Conservation (phyloP, 2,329 filamentous ascomycete genomes). For the Microsporum audouinii region DNA sequence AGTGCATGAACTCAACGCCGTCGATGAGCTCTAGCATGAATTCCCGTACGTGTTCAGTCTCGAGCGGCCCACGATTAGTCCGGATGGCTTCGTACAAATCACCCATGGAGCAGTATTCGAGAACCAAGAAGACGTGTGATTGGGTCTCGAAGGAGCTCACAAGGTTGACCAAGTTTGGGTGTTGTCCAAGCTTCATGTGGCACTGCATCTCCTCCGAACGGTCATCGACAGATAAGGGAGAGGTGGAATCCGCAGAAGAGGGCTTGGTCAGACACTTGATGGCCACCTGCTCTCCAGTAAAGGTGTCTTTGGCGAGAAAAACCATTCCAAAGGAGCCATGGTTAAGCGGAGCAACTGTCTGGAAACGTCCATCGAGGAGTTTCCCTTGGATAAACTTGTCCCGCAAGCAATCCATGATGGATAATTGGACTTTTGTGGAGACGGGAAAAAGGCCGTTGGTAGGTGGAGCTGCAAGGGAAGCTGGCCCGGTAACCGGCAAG, state of each 20-base stretch:
- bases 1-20: constrained; percentile 81
- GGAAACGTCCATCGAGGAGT: constrained; percentile 77
- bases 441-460: not conserved
- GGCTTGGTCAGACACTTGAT: constrained; percentile 94
- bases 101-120: constrained; percentile 90
- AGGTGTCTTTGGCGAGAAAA: constrained; percentile 73
- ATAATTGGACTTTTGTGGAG: not conserved
- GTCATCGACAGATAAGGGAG: constrained; percentile 64
- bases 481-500: constrained; percentile 11
- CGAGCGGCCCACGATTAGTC: constrained; percentile 70
- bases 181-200: constrained; percentile 64
- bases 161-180: constrained; percentile 89
- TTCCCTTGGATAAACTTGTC: constrained; percentile 68
- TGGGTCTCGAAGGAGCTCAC: constrained; percentile 85
- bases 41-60: constrained; percentile 91
- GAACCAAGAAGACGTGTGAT: constrained; percentile 77
- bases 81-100: constrained; percentile 97
- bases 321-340: constrained; percentile 99
- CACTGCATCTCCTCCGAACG: constrained; percentile 52
- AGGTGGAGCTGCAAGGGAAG: not conserved
- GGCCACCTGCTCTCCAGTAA: constrained; percentile 69
- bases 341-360: constrained; percentile 87
- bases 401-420: constrained; percentile 69
- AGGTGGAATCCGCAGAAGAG: constrained; percentile 48
- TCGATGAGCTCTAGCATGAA: constrained; percentile 94